Conservation (phyloP, 768 basidiomycete species). For the Mycena epipterygia region DNA sequence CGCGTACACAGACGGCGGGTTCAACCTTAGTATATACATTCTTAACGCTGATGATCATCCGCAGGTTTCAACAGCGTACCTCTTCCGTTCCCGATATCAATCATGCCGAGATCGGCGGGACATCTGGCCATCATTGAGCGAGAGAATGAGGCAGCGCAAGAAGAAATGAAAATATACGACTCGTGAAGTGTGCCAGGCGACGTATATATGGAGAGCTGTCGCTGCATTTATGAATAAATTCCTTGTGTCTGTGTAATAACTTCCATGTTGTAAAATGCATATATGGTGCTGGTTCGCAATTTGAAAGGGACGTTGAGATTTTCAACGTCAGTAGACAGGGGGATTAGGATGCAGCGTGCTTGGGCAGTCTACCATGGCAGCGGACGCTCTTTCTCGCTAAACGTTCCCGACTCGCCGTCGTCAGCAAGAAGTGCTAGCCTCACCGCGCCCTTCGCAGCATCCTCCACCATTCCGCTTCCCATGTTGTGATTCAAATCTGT, state of each 20-base stretch:
- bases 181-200: conserved; percentile 1
- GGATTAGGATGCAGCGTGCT: too few species aligned
- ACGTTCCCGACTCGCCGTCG: conserved; percentile 11
- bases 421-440: neutral
- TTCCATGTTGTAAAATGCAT: too few species aligned
- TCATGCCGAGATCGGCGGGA: conserved; percentile 19
- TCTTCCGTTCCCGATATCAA: conserved; percentile 30
- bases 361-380: conserved; percentile 11
- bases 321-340: too few species aligned
- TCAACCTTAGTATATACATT: neutral
- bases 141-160: conserved; percentile 35
- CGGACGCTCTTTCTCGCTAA: conserved; percentile 1
- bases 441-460: conserved; percentile 1
- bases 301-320: too few species aligned
- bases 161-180: conserved; percentile 33
- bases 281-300: too few species aligned
- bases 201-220: too few species aligned
- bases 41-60: neutral
- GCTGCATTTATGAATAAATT: too few species aligned
- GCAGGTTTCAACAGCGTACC: conserved; percentile 35
- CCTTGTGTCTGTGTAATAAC: too few species aligned
- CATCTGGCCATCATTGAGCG: conserved; percentile 29
- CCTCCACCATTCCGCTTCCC: neutral
- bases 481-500: neutral
- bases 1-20: conserved; percentile 33